Evolutionary conservation across 2,329 filamentous ascomycete genomes (phyloP).

Genomic region (Fusarium abutilonis): DNA sequence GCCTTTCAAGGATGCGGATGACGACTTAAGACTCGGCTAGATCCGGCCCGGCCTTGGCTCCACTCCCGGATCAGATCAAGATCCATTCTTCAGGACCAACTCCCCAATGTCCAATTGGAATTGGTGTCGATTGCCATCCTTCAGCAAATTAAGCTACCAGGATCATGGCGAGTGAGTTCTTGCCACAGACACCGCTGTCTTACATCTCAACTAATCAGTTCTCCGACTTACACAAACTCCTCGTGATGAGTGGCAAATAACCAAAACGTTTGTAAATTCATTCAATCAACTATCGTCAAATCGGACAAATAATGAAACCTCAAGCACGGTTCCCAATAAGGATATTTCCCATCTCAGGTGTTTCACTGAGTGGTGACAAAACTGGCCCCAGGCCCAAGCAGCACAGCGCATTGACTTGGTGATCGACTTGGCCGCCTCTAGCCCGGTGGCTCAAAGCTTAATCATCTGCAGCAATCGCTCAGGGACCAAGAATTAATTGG

Average conservation of each 20-base stretch:
- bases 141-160: too few relatives aligned
- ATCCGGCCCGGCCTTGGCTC: background rate
- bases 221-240: background rate
- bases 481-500: too few relatives aligned
- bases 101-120: too few relatives aligned
- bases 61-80: conserved; percentile 11
- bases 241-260: background rate
- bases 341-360: background rate
- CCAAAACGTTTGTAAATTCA: background rate
- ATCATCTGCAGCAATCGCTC: too few relatives aligned
- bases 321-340: background rate
- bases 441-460: too few relatives aligned
- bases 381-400: too few relatives aligned
- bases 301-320: background rate
- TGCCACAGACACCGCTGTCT: background rate
- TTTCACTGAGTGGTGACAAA: background rate
- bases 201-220: background rate
- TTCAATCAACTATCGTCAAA: background rate
- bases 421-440: too few relatives aligned
- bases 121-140: too few relatives aligned
- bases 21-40: conserved; percentile 3
- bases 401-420: too few relatives aligned
- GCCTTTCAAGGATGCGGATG: too few relatives aligned
- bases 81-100: background rate
- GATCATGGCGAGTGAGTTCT: conserved; percentile 4